These are phyloP conservation scores for Gossypium davidsonii DNA, from an alignment of 441 rosid species.

Conservation along the genomic window DNA sequence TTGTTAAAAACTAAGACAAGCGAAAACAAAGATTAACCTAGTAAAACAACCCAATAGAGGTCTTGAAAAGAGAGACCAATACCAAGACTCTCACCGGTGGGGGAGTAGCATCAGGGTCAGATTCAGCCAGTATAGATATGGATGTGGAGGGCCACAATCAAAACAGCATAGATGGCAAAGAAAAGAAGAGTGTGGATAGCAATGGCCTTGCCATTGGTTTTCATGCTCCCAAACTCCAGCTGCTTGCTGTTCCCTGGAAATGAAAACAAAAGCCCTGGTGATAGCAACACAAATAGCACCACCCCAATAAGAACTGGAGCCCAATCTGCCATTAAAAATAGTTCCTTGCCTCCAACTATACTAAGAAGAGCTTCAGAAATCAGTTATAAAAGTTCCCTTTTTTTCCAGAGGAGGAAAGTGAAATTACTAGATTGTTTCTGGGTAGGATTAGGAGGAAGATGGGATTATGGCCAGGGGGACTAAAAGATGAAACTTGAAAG, in stretches of 20 bases:
- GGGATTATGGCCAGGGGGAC: not conserved
- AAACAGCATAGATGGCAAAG: constrained; percentile 64
- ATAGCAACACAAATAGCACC: constrained; percentile 64
- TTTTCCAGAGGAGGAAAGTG: not conserved
- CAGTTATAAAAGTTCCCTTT: not conserved
- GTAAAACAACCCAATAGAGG: not conserved
- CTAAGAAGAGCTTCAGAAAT: not conserved
- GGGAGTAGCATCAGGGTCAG: not conserved
- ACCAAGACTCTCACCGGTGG: constrained; percentile 7
- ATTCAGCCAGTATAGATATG: constrained; percentile 75
- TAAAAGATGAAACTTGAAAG: not conserved
- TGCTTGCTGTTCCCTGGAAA: constrained; percentile 56
- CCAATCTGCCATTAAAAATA: constrained; percentile 69
- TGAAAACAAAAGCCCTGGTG: constrained; percentile 77
- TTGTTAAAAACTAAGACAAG: not conserved
- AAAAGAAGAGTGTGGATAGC: constrained; percentile 75
- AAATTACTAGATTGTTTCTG: not conserved
- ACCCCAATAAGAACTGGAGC: constrained; percentile 84
- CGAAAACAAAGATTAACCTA: not conserved
- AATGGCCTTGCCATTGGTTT: constrained; percentile 83
- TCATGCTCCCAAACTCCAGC: constrained; percentile 75
- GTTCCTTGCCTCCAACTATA: not conserved
- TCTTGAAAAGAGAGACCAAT: not conserved
- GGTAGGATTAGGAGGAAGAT: not conserved
- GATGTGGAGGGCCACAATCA: constrained; percentile 62